Percentiles rank a stretch among this genome's conserved stretches.
These are phyloP conservation scores for Botrytis cinerea DNA, from an alignment of 2,329 filamentous ascomycete genomes.

Conservation along the genomic window DNA sequence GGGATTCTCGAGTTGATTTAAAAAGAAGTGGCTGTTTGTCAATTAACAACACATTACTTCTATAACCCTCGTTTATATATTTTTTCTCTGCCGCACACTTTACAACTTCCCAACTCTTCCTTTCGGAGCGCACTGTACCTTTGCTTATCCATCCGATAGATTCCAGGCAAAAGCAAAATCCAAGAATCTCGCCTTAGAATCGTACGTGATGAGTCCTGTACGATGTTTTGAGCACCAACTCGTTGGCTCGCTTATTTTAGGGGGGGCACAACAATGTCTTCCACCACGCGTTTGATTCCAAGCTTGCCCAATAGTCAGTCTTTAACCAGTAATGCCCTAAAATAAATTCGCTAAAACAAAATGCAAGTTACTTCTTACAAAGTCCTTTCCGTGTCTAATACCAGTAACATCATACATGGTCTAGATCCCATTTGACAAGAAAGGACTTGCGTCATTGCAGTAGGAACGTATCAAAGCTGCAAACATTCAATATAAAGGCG, in stretches of 20 bases:
- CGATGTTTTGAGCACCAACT: background rate
- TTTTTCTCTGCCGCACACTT: background rate
- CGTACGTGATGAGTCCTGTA: background rate
- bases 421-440: no score
- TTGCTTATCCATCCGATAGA: background rate
- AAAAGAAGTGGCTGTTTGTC: background rate
- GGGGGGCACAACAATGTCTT: background rate
- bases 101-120: background rate
- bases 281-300: background rate
- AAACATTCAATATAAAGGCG: background rate
- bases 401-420: no score
- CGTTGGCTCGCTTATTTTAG: conserved; percentile 10
- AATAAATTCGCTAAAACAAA: no score
- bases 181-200: background rate
- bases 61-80: background rate
- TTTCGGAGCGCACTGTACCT: background rate
- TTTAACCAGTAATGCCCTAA: background rate
- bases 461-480: background rate
- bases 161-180: background rate
- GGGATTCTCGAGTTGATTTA: no score
- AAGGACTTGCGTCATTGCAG: background rate
- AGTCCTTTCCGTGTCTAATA: background rate
- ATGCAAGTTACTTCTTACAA: background rate
- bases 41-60: background rate
- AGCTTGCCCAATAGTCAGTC: background rate